Percentiles rank a stretch among this genome's conserved stretches.
Conservation (phyloP, 257 asterid genomes). For the Solanum pinnatisectum region DNA sequence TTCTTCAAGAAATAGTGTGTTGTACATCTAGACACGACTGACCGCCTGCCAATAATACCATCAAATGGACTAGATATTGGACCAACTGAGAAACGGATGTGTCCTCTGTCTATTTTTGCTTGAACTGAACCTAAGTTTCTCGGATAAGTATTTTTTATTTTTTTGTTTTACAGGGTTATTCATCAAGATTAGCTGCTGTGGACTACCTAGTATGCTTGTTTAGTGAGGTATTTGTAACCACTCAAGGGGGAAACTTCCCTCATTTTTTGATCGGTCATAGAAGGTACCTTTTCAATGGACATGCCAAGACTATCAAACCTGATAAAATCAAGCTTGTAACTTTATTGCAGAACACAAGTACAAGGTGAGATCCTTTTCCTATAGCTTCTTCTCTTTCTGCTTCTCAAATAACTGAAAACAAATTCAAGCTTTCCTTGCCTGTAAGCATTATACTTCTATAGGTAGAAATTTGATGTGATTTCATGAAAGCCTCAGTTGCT, state of each 20-base stretch:
- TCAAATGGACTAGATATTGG: not conserved
- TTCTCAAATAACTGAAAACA: not conserved
- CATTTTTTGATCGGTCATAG: slow-evolving; percentile 88
- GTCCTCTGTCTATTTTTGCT: not conserved
- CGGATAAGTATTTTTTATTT: not conserved
- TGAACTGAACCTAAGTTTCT: not conserved
- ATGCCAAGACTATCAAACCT: slow-evolving; percentile 78
- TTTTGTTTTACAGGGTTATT: slow-evolving; percentile 39
- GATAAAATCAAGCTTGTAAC: slow-evolving; percentile 67
- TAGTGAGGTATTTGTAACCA: slow-evolving; percentile 87
- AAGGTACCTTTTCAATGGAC: slow-evolving; percentile 71
- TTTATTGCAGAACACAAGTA: slow-evolving; percentile 50
- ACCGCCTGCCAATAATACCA: not conserved
- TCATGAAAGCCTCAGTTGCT: not conserved
- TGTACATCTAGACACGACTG: not conserved
- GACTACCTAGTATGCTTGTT: slow-evolving; percentile 75
- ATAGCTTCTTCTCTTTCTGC: not conserved
- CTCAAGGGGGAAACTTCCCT: slow-evolving; percentile 95
- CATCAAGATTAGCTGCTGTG: slow-evolving; percentile 80
- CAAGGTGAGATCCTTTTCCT: slow-evolving; percentile 38
- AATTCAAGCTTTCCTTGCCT: not conserved
- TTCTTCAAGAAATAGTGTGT: not conserved
- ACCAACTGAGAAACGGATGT: not conserved
- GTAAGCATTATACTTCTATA: not conserved
- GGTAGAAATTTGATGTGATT: not conserved